Conservation (phyloP, 2,329 filamentous ascomycete species). For the Grosmannia clavigera region DNA sequence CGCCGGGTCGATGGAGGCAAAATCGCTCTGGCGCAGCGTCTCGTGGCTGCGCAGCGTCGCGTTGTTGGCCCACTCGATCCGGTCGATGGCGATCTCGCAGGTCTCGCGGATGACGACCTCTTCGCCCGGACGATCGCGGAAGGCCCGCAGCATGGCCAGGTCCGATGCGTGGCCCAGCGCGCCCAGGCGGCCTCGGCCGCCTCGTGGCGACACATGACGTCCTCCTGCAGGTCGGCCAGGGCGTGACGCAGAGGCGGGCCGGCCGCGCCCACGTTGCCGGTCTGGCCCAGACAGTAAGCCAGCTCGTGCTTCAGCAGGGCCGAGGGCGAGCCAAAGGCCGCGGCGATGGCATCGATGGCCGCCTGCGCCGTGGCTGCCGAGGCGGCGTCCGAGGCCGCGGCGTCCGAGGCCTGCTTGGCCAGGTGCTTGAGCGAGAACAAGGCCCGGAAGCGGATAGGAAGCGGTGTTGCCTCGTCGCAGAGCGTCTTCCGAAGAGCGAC, state of each 20-base stretch:
- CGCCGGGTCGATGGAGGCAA: conserved; percentile 89
- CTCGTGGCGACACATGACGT: conserved; percentile 92
- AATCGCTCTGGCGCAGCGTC: conserved; percentile 64
- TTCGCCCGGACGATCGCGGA: conserved; percentile 66
- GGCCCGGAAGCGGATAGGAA: conserved; percentile 84
- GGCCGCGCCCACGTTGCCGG: conserved; percentile 62
- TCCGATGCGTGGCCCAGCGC: conserved; percentile 68
- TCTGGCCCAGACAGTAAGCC: conserved; percentile 93
- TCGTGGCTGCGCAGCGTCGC: conserved; percentile 59
- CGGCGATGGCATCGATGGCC: conserved; percentile 71
- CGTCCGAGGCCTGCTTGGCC: conserved; percentile 43
- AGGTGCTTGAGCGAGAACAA: conserved; percentile 97
- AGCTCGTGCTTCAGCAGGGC: conserved; percentile 92
- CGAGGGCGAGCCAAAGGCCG: conserved; percentile 72
- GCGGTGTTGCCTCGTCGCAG: conserved; percentile 65
- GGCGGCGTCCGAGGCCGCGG: conserved; percentile 14
- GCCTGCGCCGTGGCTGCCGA: conserved; percentile 30
- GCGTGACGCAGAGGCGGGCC: conserved; percentile 55
- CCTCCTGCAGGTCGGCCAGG: conserved; percentile 66
- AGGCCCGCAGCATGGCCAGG: conserved; percentile 57
- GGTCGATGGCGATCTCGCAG: conserved; percentile 89
- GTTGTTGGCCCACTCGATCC: conserved; percentile 88
- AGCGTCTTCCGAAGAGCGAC: conserved; percentile 60
- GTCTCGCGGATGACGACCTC: conserved; percentile 80
- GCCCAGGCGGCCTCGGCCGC: conserved; percentile 93